Conservation (phyloP, 331 rosid species). For the Pyrus hybrid region DNA sequence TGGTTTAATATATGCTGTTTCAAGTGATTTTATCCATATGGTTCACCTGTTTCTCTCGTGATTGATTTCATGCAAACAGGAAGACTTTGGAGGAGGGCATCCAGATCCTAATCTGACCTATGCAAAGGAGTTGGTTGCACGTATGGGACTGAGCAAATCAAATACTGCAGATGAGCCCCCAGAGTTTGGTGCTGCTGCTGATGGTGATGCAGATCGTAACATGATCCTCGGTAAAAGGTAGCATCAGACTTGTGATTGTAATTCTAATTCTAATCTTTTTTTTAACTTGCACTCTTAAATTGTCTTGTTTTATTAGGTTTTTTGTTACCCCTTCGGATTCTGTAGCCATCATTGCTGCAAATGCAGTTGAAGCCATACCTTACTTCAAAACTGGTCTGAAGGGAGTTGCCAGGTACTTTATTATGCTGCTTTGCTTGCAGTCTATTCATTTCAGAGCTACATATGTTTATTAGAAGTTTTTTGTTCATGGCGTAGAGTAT, state of each 20-base stretch:
- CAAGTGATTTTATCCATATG: not conserved
- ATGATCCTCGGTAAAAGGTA: conserved; percentile 99
- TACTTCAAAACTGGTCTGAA: conserved; percentile 89
- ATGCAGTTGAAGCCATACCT: conserved; percentile 95
- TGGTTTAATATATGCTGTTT: not conserved
- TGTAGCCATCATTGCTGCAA: conserved; percentile 98
- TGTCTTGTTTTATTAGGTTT: conserved; percentile 45
- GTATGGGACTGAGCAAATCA: conserved; percentile 88
- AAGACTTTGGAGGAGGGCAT: conserved; percentile 99
- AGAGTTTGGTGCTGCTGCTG: conserved; percentile 99
- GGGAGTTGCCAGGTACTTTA: conserved; percentile 95
- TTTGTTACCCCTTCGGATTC: conserved; percentile 99
- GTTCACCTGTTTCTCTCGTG: conserved; percentile 9
- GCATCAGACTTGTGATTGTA: not conserved
- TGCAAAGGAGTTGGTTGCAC: conserved; percentile 92
- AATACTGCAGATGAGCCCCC: conserved; percentile 69
- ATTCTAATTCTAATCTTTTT: conserved; percentile 3
- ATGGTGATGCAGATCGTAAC: conserved; percentile 99
- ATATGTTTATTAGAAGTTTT: not conserved
- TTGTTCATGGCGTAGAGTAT: not conserved
- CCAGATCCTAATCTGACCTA: conserved; percentile 99
- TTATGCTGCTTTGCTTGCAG: conserved; percentile 8
- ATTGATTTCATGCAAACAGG: conserved; percentile 47
- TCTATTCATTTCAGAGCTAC: not conserved
- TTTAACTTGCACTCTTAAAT: conserved; percentile 4